These are phyloP conservation scores for Massariosphaeria phaeospora DNA, from an alignment of 495 filamentous ascomycete species.

Conservation along the genomic window DNA sequence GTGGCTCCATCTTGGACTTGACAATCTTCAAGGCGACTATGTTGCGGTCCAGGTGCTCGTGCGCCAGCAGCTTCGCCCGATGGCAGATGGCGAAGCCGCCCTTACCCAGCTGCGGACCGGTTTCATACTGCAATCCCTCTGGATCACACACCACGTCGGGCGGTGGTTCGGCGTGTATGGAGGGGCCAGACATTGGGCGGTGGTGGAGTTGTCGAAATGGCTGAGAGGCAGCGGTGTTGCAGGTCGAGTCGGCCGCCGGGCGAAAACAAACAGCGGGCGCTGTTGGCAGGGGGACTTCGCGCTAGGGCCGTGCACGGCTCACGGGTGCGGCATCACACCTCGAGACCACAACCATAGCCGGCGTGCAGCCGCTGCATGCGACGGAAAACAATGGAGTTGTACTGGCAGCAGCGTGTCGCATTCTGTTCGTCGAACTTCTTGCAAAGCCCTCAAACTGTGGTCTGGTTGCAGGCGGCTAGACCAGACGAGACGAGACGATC, in stretches of 20 bases:
- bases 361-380: too few species aligned
- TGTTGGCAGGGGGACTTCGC: slow-evolving; percentile 26
- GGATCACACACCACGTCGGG: slow-evolving; percentile 75
- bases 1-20: slow-evolving; percentile 76
- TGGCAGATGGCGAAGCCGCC: slow-evolving; percentile 95
- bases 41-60: slow-evolving; percentile 48
- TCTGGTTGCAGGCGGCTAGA: too few species aligned
- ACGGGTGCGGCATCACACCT: background rate
- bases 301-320: too few species aligned
- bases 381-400: too few species aligned
- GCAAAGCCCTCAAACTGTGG: too few species aligned
- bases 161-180: slow-evolving; percentile 42
- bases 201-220: slow-evolving; percentile 10
- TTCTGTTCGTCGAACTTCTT: too few species aligned
- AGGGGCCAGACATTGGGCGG: slow-evolving; percentile 37
- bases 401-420: too few species aligned
- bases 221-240: slow-evolving; percentile 18
- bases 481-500: too few species aligned
- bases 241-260: background rate
- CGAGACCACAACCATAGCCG: too few species aligned
- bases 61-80: slow-evolving; percentile 61
- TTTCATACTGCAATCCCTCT: slow-evolving; percentile 70
- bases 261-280: slow-evolving; percentile 22
- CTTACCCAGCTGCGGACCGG: slow-evolving; percentile 81
- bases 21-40: slow-evolving; percentile 87